Conservation (phyloP, 306 rosid genomes). For the Elaeagnus macrophylla region DNA sequence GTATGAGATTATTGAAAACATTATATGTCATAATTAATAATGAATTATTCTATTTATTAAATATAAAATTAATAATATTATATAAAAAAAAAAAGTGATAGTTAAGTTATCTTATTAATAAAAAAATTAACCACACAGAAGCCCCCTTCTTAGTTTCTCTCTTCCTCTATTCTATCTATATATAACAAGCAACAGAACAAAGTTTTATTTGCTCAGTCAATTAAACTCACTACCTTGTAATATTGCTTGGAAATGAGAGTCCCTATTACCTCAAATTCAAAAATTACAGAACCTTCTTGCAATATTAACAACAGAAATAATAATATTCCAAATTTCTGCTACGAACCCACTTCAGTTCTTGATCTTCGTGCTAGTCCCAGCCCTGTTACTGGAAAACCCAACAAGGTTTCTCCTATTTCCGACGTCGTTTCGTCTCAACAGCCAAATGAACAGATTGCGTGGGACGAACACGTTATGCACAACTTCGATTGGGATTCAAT, state of each 20-base stretch:
- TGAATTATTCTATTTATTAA: too few species aligned
- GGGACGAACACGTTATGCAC: conserved; percentile 63
- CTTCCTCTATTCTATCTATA: not conserved
- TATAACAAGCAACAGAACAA: not conserved
- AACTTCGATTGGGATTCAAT: conserved; percentile 74
- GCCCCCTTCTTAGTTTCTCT: conserved; percentile 19
- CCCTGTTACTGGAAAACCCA: conserved; percentile 39
- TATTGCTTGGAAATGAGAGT: conserved; percentile 61
- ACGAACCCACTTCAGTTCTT: conserved; percentile 84
- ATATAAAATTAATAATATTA: too few species aligned
- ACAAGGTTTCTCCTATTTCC: conserved; percentile 7
- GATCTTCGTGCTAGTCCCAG: conserved; percentile 73
- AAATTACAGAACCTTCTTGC: conserved; percentile 15
- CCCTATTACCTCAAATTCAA: conserved; percentile 42
- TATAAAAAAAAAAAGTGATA: too few species aligned
- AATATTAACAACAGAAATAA: conserved; percentile 12
- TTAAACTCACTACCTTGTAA: not conserved
- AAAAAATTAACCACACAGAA: conserved; percentile 41
- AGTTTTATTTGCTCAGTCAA: not conserved
- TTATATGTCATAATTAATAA: too few species aligned
- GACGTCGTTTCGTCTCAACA: conserved; percentile 18
- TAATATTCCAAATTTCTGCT: conserved; percentile 23
- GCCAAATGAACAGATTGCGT: conserved; percentile 29
- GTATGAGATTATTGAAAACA: conserved; percentile 13
- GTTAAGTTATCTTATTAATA: too few species aligned